phyloP scores from a whole-genome alignment of 2,329 filamentous ascomycete genomes.

The Penicillium sp. region DNA sequence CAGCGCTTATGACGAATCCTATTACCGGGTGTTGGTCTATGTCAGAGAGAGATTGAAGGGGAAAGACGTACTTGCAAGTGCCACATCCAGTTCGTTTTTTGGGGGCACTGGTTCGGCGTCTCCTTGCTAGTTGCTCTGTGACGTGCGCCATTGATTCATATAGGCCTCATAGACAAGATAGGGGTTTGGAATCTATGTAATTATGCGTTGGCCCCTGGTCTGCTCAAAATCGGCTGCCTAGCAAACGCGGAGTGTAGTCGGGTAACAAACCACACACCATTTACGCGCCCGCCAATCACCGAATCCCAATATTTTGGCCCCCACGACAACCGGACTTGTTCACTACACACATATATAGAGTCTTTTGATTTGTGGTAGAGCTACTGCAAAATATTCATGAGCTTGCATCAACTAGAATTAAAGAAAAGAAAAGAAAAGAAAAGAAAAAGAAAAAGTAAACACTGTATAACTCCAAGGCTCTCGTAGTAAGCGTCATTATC shows the following conservation, averaged over 20 bases:
- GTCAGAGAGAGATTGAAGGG: background rate
- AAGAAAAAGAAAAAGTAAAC: too few species aligned
- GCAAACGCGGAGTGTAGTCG: background rate
- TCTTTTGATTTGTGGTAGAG: too few species aligned
- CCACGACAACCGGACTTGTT: too few species aligned
- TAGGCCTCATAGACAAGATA: too few species aligned
- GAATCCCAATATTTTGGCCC: background rate
- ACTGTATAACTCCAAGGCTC: too few species aligned
- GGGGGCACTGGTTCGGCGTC: background rate
- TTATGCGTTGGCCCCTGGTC: background rate
- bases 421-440: too few species aligned
- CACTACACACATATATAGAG: too few species aligned
- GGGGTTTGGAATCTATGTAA: background rate
- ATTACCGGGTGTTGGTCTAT: background rate
- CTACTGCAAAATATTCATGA: too few species aligned
- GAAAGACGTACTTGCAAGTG: background rate
- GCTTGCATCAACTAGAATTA: too few species aligned
- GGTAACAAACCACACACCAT: background rate
- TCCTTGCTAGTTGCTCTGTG: background rate
- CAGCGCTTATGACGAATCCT: background rate
- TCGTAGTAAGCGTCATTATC: too few species aligned
- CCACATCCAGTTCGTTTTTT: background rate
- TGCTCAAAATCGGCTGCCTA: background rate
- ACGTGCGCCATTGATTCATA: background rate
- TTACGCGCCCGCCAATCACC: background rate